phyloP scores from a whole-genome alignment of 1,284 basidiomycete species.

The Tetrapyrgos nigripes region DNA sequence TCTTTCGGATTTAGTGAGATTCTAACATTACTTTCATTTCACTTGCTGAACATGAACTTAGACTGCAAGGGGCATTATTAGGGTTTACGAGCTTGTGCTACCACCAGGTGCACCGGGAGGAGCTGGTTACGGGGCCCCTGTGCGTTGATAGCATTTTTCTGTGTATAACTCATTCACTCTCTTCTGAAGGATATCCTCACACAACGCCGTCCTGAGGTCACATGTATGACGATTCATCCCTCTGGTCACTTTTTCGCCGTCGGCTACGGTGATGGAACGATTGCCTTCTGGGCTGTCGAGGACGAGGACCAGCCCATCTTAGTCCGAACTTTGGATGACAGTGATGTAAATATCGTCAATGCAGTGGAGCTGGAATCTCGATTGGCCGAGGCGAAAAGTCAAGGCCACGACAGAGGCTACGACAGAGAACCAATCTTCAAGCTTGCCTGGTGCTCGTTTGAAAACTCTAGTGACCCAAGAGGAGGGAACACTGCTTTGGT shows the following conservation, averaged over 20 bases:
- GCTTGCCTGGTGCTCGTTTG: constrained; percentile 83
- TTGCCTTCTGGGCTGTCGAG: constrained; percentile 87
- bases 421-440: constrained; percentile 87
- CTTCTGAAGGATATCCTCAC: constrained; percentile 64
- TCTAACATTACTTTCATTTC: neutral
- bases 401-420: constrained; percentile 5
- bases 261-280: constrained; percentile 86
- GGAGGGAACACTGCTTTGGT: constrained; percentile 77
- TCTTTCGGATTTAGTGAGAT: constrained; percentile 72
- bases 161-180: neutral
- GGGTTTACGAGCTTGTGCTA: constrained; percentile 71
- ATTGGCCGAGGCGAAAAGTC: constrained; percentile 29
- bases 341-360: constrained; percentile 61
- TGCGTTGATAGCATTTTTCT: constrained; percentile 33
- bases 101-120: constrained; percentile 86
- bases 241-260: constrained; percentile 75
- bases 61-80: constrained; percentile 64
- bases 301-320: constrained; percentile 84
- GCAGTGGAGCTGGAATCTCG: constrained; percentile 50
- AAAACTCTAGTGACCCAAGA: constrained; percentile 65
- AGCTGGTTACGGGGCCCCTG: constrained; percentile 60
- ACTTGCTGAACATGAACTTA: constrained; percentile 26
- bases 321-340: constrained; percentile 73
- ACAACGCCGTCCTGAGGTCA: constrained; percentile 77
- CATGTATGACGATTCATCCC: constrained; percentile 71